A percentile compares a stretch with the other conserved stretches of the same genome.
Evolutionary conservation across 1,284 basidiomycete genomes (phyloP).

Genomic region (Heliocybe sulcata): DNA sequence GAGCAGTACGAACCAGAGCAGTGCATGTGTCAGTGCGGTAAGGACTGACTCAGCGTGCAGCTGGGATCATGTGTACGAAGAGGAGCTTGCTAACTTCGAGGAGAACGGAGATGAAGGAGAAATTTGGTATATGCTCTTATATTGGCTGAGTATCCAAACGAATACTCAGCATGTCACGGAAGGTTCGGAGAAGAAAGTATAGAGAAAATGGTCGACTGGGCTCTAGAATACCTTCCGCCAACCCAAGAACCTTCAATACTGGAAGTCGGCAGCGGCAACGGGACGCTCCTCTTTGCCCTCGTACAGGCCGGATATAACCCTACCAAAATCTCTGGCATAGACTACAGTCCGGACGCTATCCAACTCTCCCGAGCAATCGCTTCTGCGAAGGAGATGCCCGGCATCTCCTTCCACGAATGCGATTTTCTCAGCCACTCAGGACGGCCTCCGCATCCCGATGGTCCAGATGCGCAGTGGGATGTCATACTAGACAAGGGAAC

Average conservation of each 20-base stretch:
- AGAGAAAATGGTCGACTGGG: constrained; percentile 78
- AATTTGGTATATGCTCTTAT: constrained; percentile 54
- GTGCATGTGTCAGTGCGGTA: no score
- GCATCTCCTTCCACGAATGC: constrained; percentile 44
- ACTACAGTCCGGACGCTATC: constrained; percentile 76
- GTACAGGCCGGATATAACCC: constrained; percentile 58
- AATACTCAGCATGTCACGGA: background rate
- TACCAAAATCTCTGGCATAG: constrained; percentile 59
- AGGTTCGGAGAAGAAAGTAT: constrained; percentile 85
- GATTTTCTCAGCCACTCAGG: constrained; percentile 47
- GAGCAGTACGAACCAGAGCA: no score
- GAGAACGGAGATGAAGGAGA: constrained; percentile 88
- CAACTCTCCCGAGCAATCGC: constrained; percentile 51
- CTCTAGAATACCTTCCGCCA: constrained; percentile 40
- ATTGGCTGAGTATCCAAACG: background rate
- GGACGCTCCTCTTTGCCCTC: constrained; percentile 74
- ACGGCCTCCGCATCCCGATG: constrained; percentile 24
- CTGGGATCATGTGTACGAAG: constrained; percentile 67
- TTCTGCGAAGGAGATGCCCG: constrained; percentile 23
- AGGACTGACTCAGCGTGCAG: no score
- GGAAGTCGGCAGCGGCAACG: constrained; percentile 83
- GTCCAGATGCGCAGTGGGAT: constrained; percentile 43
- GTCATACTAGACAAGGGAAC: constrained; percentile 77
- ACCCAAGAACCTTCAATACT: constrained; percentile 41
- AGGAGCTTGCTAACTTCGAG: constrained; percentile 70